A percentile compares a stretch with the other conserved stretches of the same genome.
Evolutionary conservation across 2,329 filamentous ascomycete species (phyloP).

Genomic region (Fusarium bactridioides): DNA sequence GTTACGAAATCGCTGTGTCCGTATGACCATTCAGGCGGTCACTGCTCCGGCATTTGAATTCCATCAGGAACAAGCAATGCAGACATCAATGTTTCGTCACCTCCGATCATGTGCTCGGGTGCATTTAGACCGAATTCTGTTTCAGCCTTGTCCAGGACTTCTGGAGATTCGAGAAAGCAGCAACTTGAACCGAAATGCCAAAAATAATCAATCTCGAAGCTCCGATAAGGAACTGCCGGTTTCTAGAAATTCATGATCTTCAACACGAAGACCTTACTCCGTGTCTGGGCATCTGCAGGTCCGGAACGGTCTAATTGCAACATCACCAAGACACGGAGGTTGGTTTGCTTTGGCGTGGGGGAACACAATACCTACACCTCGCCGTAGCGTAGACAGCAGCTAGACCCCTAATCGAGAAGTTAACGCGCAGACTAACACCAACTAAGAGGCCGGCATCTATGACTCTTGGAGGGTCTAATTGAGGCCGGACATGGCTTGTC

Average conservation of each 20-base stretch:
- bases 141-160: background rate
- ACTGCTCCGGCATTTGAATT: slow-evolving; percentile 10
- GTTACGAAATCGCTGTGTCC: slow-evolving; percentile 12
- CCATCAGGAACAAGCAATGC: background rate
- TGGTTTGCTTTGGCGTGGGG: slow-evolving; percentile 18
- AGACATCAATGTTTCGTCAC: background rate
- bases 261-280: background rate
- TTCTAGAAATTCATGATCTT: slow-evolving; percentile 14
- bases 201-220: background rate
- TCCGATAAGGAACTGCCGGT: slow-evolving; percentile 2
- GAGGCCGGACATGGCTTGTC: slow-evolving; percentile 30
- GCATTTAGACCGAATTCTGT: slow-evolving; percentile 2
- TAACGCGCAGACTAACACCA: background rate
- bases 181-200: slow-evolving; percentile 12
- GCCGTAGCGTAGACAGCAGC: background rate
- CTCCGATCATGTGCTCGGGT: slow-evolving; percentile 7
- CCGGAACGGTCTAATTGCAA: slow-evolving; percentile 25
- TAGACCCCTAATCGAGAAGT: slow-evolving; percentile 4
- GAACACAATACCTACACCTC: background rate
- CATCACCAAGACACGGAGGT: slow-evolving; percentile 8
- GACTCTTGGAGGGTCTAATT: slow-evolving; percentile 20
- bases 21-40: slow-evolving; percentile 2
- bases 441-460: slow-evolving; percentile 22
- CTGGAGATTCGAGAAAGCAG: background rate
- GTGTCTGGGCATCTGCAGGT: slow-evolving; percentile 19